These are phyloP conservation scores for Pythium dissotocum DNA, from an alignment of 352 stramenopile species.

Conservation along the genomic window DNA sequence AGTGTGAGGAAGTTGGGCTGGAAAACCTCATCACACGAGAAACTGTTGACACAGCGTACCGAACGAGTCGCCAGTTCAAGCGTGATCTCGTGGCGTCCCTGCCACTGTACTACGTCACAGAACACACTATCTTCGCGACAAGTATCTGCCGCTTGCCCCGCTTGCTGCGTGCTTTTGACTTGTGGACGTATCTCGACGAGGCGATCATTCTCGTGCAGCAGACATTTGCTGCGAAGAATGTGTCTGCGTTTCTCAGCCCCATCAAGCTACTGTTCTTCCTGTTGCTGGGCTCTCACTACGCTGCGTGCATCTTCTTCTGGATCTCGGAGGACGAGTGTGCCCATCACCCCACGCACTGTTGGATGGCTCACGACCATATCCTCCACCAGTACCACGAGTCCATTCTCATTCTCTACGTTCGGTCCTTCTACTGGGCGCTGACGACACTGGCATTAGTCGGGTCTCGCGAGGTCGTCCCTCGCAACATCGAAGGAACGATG, in stretches of 20 bases:
- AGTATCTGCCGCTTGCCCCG: conserved; percentile 56
- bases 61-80: conserved; percentile 45
- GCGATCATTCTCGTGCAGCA: conserved; percentile 74
- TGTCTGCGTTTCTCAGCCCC: conserved; percentile 69
- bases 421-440: conserved; percentile 74
- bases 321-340: conserved; percentile 65
- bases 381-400: conserved; percentile 63
- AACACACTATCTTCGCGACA: conserved; percentile 18
- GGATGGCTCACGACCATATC: conserved; percentile 61
- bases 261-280: conserved; percentile 75
- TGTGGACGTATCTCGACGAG: conserved; percentile 63
- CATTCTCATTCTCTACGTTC: conserved; percentile 49
- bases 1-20: conserved; percentile 38
- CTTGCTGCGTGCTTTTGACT: conserved; percentile 48
- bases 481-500: conserved; percentile 41
- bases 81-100: conserved; percentile 54
- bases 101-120: conserved; percentile 53
- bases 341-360: conserved; percentile 39
- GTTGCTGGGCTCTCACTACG: conserved; percentile 58
- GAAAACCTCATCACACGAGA: conserved; percentile 49
- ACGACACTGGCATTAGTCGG: conserved; percentile 64
- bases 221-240: conserved; percentile 58
- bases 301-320: conserved; percentile 68
- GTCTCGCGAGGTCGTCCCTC: conserved; percentile 56
- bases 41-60: conserved; percentile 37